Percentiles rank a stretch among this genome's conserved stretches.
phyloP scores from a whole-genome alignment of 2,329 filamentous ascomycete genomes.

The Fusarium decemcellulare region DNA sequence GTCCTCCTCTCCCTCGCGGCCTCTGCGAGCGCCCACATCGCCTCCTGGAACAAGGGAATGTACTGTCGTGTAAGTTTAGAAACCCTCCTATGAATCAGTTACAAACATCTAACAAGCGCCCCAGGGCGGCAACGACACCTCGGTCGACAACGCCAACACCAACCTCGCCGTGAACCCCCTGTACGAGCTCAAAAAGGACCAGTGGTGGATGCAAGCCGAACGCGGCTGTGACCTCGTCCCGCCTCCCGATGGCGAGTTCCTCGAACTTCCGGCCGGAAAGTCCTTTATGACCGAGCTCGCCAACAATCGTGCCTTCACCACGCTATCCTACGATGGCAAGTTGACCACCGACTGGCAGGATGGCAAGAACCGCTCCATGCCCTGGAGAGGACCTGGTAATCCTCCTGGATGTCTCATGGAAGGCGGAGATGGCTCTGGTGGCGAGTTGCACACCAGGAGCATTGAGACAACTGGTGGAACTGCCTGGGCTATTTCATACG shows the following conservation, averaged over 20 bases:
- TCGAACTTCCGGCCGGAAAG: slow-evolving; percentile 64
- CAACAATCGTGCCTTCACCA: slow-evolving; percentile 64
- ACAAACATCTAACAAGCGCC: background rate
- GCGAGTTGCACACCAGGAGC: slow-evolving; percentile 63
- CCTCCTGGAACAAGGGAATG: slow-evolving; percentile 48
- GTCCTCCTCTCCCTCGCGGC: slow-evolving; percentile 38
- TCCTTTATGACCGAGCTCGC: slow-evolving; percentile 64
- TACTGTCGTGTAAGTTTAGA: slow-evolving; percentile 42
- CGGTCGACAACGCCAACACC: slow-evolving; percentile 57
- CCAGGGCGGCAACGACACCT: slow-evolving; percentile 50
- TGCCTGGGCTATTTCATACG: slow-evolving; percentile 66
- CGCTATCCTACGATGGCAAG: slow-evolving; percentile 59
- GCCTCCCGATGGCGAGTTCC: slow-evolving; percentile 47
- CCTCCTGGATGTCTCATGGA: slow-evolving; percentile 46
- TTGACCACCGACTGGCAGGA: slow-evolving; percentile 61
- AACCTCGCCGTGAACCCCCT: slow-evolving; percentile 62
- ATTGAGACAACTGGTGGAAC: slow-evolving; percentile 60
- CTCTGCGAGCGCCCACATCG: slow-evolving; percentile 44
- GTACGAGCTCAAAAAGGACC: slow-evolving; percentile 57
- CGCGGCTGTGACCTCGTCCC: slow-evolving; percentile 61
- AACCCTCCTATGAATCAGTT: background rate
- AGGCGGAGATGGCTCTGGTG: slow-evolving; percentile 54
- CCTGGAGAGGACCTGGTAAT: slow-evolving; percentile 58
- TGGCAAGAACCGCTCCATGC: slow-evolving; percentile 59
- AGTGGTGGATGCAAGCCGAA: slow-evolving; percentile 68